These are phyloP conservation scores for Claviceps sp. DNA, from an alignment of 2,329 filamentous ascomycete species.

Conservation along the genomic window DNA sequence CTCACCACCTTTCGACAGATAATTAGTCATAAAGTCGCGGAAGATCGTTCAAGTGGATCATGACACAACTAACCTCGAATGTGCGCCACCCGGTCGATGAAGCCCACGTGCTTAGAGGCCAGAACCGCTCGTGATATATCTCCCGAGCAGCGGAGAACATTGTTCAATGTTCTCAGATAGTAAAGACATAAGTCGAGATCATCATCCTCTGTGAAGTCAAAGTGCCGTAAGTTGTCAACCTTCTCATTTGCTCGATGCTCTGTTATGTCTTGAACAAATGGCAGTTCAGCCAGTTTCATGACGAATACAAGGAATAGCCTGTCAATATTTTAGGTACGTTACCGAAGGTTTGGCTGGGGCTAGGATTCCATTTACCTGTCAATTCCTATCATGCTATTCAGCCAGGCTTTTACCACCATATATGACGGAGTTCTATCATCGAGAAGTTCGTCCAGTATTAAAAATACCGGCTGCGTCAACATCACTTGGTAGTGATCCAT, in stretches of 20 bases:
- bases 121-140: conserved; percentile 59
- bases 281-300: conserved; percentile 40
- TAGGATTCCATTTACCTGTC: conserved; percentile 38
- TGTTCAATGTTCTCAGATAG: conserved; percentile 60
- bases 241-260: conserved; percentile 7
- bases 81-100: conserved; percentile 16
- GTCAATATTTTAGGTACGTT: conserved; percentile 1
- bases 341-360: background rate
- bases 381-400: conserved; percentile 52
- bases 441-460: conserved; percentile 65
- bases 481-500: conserved; percentile 56
- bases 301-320: conserved; percentile 51
- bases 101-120: conserved; percentile 39
- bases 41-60: background rate
- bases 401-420: conserved; percentile 68
- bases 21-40: conserved; percentile 4
- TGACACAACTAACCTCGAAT: conserved; percentile 34
- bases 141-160: conserved; percentile 53
- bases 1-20: conserved; percentile 27
- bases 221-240: conserved; percentile 8
- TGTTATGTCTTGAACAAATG: conserved; percentile 28
- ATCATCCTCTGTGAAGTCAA: conserved; percentile 37
- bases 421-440: conserved; percentile 62
- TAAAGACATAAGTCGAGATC: conserved; percentile 69
- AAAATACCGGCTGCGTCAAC: conserved; percentile 66